Conservation (phyloP, 2,329 filamentous ascomycete species). For the Huntiella omanensis region DNA sequence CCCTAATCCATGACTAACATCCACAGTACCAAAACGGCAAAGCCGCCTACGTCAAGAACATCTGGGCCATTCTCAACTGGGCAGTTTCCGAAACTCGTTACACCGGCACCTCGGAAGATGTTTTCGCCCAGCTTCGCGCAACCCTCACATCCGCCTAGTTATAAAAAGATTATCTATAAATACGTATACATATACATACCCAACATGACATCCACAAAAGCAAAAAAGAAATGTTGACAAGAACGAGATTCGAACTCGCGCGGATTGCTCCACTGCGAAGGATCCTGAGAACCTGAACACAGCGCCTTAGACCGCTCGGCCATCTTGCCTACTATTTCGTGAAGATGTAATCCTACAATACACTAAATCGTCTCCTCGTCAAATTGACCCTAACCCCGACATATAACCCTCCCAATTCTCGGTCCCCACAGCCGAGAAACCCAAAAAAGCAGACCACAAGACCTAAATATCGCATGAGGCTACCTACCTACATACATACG, state of each 20-base stretch:
- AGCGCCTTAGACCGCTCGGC: slow-evolving; percentile 10
- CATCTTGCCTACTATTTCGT: slow-evolving; percentile 2
- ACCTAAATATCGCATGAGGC: no score
- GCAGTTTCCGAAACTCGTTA: slow-evolving; percentile 48
- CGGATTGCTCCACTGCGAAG: slow-evolving; percentile 12
- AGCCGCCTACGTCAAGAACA: slow-evolving; percentile 54
- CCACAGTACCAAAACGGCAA: slow-evolving; percentile 58
- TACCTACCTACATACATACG: no score
- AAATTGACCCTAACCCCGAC: no score
- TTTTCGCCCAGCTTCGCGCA: slow-evolving; percentile 26
- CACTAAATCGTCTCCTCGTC: no score
- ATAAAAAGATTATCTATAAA: no score
- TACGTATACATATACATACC: neutral
- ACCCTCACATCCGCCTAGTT: slow-evolving; percentile 18
- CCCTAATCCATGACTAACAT: slow-evolving; percentile 9
- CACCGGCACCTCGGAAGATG: slow-evolving; percentile 26
- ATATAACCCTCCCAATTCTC: no score
- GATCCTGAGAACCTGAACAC: slow-evolving; percentile 7
- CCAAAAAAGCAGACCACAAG: no score
- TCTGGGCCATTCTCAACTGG: slow-evolving; percentile 69
- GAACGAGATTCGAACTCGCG: slow-evolving; percentile 15
- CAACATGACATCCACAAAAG: neutral
- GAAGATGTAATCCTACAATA: no score
- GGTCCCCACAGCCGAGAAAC: no score
- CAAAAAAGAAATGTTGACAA: slow-evolving; percentile 16